Base-by-base conservation (phyloP, 345 rosid genomes). In the Salix suchowensis region DNA sequence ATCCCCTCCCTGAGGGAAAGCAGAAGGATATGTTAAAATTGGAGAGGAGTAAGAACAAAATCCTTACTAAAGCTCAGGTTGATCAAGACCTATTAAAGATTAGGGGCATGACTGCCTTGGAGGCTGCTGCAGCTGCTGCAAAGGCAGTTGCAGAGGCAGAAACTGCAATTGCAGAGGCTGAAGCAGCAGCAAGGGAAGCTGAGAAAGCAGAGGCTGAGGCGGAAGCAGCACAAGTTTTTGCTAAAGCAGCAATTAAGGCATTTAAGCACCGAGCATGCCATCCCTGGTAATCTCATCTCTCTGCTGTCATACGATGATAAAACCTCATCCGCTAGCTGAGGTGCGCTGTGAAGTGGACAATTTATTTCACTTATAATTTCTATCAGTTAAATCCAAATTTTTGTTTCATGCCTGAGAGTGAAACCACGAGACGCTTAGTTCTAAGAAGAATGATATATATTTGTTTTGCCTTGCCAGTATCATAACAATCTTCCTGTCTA, bases 161-260 rank as follows among this genome's bases (percentile, higher is more conserved):
- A 81, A 87, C 85, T 79, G 98, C 99, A 13, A 89, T 91, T 66
- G 88, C 96, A 50, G 99, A 91, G 85, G 99, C 99, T 83, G 98
- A 90, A 87, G 88, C 84, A 84, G 99, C 98, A 65, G 97, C 98
- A 76, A 89, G 91, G 88, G 92, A 91, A 83, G 99, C 99, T 60
- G 99, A 89, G 67, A 88, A 84, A 73, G 98, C 97, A 58, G 99
- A 96, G 85, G 98, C 94, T 7, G 97, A 91, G 89, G 99, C 99
- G 4, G 99, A 93, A 81, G 98, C 99, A 52, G 94, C 98, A 21
- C 91, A 88, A 76, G 83, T 91, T 71, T 89, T 90, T 80, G 92
- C 94, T 18, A 84, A 89, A 80, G 99, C 97, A 32, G 97, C 97
- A 60, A 79, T 87, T 82, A 93, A 89, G 65, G 93, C 98, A 69